Conservation (phyloP, 306 rosid species). For the Dryas alaskensis region DNA sequence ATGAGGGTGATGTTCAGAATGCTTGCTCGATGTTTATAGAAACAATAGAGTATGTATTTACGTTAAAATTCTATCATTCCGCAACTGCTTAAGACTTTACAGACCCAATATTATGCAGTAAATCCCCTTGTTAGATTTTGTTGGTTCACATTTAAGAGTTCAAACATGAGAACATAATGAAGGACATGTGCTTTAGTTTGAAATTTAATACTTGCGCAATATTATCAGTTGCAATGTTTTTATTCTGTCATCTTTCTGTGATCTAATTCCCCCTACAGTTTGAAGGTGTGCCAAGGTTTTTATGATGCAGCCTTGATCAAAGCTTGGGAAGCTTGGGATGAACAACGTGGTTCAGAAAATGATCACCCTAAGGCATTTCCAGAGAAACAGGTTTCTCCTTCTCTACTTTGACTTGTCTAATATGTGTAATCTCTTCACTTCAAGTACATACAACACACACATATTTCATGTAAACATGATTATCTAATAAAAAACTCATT, state of each 20-base stretch:
- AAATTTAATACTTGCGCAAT: background rate
- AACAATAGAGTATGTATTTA: conserved; percentile 64
- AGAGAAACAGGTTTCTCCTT: conserved; percentile 65
- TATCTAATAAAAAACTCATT: background rate
- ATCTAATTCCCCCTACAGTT: conserved; percentile 42
- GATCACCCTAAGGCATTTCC: conserved; percentile 84
- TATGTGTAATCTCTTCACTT: background rate
- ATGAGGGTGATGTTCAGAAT: conserved; percentile 39
- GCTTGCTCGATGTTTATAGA: conserved; percentile 67
- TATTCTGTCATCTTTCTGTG: conserved; percentile 11
- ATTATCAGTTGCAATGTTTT: conserved; percentile 12
- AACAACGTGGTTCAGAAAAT: conserved; percentile 63
- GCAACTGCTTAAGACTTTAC: background rate
- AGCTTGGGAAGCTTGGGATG: conserved; percentile 92
- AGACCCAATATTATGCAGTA: background rate
- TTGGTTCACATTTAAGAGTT: conserved; percentile 8
- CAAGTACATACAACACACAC: background rate
- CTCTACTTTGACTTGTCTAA: conserved; percentile 13
- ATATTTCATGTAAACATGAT: background rate
- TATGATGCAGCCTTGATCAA: conserved; percentile 60
- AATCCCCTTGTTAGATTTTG: background rate
- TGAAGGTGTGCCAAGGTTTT: conserved; percentile 76
- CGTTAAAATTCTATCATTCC: conserved; percentile 16
- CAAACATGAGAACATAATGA: background rate
- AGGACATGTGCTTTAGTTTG: background rate